Conservation (phyloP, 2,329 filamentous ascomycete species). For the Penicillium hordei region DNA sequence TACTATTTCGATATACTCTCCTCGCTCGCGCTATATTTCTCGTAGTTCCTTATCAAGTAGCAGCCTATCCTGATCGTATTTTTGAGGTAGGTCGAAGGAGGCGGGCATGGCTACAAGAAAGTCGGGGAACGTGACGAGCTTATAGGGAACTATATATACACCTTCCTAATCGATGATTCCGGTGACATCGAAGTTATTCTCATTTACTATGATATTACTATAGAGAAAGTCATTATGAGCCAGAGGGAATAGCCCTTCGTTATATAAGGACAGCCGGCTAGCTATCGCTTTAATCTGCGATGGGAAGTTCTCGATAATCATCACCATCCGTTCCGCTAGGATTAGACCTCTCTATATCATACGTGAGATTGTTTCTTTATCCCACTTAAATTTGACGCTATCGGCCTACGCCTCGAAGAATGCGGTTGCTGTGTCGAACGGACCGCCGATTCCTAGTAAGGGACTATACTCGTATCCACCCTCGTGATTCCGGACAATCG, state of each 20-base stretch:
- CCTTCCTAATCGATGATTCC: conserved; percentile 20
- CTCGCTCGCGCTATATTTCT: conserved; percentile 6
- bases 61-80: conserved; percentile 9
- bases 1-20: conserved; percentile 9
- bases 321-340: conserved; percentile 1
- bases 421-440: conserved; percentile 20
- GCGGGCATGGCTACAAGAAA: conserved; percentile 12
- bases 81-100: conserved; percentile 14
- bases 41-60: conserved; percentile 2
- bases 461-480: conserved; percentile 17
- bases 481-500: conserved; percentile 9
- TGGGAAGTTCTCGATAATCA: conserved; percentile 6
- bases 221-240: conserved; percentile 16
- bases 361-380: conserved; percentile 7
- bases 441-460: conserved; percentile 17
- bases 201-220: conserved; percentile 21
- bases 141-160: conserved; percentile 14
- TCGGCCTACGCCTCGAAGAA: conserved; percentile 23
- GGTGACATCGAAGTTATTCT: conserved; percentile 11
- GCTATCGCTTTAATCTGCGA: conserved; percentile 5
- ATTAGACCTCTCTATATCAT: background rate
- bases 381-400: conserved; percentile 8
- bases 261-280: background rate
- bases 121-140: conserved; percentile 10
- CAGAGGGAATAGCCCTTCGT: conserved; percentile 16